Evolutionary conservation across 2,329 filamentous ascomycete species (phyloP), one percentile per base, ranked within the genome.

Genomic region (Penicillium sclerotigenum): DNA sequence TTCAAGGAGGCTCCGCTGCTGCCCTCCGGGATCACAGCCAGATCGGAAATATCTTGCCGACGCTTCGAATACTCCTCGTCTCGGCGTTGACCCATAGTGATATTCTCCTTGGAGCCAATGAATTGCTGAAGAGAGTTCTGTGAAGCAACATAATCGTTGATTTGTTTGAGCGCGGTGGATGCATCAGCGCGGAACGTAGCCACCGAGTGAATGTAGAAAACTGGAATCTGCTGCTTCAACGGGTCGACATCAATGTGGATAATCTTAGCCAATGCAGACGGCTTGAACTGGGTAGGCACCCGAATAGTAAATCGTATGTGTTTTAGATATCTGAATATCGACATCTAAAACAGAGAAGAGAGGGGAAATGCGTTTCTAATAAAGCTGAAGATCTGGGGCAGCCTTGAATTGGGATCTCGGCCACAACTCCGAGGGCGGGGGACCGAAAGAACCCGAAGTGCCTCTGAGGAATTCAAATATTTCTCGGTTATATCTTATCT

Each of bases 251-350:
- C 87, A 47, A 89, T 77, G 63, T 89, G 86, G 55, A 83, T 81
- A 59, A 89, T 83, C 57, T 79, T 83, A 2, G 85, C 81, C 7
- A 77, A 73, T 1, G 76, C 71, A 4, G 76, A 79, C 0, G 86
- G 86, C 43, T 80, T 80, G 73, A 82, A 86, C 58, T 85, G 84
- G 0, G 90, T 94, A n/a, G 87, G 86, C 53, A 97, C 91, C 91
- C 91, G 16, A 13, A 28, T 36, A 18, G 4, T 4, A 18, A 8
- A 14, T 31, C 8, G 1, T 3, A 24, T 7, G 9, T 22, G 13
- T 16, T 26, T 16, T 4, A 2, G 4, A 10, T 26, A 10, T 22
- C 18, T 41, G 20, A 20, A 22, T 40, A 43, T 26, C 24, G 1
- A 20, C 37, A 5, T 8, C 20, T 34, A 4, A 42, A 20, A 7